Conservation (phyloP, 2,329 filamentous ascomycete genomes). For the Teratosphaeria zuluensis region DNA sequence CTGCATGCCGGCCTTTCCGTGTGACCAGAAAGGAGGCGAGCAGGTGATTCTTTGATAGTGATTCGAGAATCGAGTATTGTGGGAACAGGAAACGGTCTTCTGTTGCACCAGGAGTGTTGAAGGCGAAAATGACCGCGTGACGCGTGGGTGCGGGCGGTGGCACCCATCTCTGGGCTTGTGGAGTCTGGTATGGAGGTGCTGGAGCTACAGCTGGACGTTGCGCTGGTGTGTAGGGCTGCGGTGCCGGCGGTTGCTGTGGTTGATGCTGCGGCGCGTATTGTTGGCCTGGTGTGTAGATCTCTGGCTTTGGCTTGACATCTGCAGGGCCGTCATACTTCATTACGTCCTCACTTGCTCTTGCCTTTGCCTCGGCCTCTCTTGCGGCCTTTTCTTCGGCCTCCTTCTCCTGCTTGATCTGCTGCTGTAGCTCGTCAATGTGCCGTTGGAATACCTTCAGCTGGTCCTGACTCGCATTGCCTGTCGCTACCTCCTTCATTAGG, state of each 20-base stretch:
- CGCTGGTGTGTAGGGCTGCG: slow-evolving; percentile 1
- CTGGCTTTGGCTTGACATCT: slow-evolving; percentile 3
- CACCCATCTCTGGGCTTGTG: slow-evolving; percentile 7
- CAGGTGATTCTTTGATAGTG: slow-evolving; percentile 43
- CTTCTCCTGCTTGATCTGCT: slow-evolving; percentile 35
- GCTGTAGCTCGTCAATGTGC: slow-evolving; percentile 70
- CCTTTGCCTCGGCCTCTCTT: slow-evolving; percentile 3
- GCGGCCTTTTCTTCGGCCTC: slow-evolving; percentile 9
- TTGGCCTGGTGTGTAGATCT: neutral
- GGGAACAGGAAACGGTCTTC: slow-evolving; percentile 73
- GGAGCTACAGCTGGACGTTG: slow-evolving; percentile 3
- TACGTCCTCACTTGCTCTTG: slow-evolving; percentile 7
- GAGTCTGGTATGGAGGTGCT: slow-evolving; percentile 13
- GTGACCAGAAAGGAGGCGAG: slow-evolving; percentile 71
- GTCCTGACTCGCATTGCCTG: slow-evolving; percentile 59
- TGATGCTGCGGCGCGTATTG: neutral
- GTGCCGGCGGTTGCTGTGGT: neutral
- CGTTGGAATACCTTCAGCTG: slow-evolving; percentile 68
- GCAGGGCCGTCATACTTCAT: slow-evolving; percentile 16
- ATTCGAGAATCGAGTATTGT: slow-evolving; percentile 67
- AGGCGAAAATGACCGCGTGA: slow-evolving; percentile 62
- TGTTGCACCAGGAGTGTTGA: slow-evolving; percentile 45
- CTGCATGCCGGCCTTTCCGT: slow-evolving; percentile 56
- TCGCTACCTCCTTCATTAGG: slow-evolving; percentile 74
- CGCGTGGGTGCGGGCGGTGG: slow-evolving; percentile 31